phyloP scores from a whole-genome alignment of 306 rosid species.

The Dryas drummondii region DNA sequence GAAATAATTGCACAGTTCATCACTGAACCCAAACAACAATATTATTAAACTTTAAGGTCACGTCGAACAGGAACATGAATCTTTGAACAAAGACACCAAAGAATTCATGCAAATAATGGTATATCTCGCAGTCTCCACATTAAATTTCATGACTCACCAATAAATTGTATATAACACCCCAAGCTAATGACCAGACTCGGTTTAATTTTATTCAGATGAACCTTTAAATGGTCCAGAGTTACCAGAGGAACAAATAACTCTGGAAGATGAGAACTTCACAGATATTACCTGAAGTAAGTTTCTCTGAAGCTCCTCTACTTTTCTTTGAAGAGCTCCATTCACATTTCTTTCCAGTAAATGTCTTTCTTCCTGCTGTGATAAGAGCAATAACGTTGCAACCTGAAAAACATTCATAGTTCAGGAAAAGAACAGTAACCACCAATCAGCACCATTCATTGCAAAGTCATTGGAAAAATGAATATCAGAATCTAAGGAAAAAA shows the following conservation, averaged over 20 bases:
- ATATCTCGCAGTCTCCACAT: not conserved
- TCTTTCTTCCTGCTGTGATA: slow-evolving; percentile 96
- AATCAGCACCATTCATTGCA: not conserved
- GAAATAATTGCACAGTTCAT: slow-evolving; percentile 24
- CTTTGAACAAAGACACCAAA: not conserved
- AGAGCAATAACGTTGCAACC: slow-evolving; percentile 75
- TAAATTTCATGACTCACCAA: not conserved
- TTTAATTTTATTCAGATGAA: not conserved
- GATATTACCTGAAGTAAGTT: slow-evolving; percentile 79
- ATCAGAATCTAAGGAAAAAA: not conserved
- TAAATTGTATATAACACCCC: not conserved
- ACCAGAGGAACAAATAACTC: slow-evolving; percentile 21
- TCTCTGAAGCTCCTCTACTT: slow-evolving; percentile 82
- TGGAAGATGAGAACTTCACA: not conserved
- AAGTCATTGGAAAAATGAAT: not conserved
- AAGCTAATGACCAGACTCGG: not conserved
- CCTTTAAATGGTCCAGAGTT: not conserved
- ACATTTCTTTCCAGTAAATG: slow-evolving; percentile 82
- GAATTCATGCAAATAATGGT: not conserved
- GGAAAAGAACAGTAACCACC: slow-evolving; percentile 12
- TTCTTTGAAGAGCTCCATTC: slow-evolving; percentile 68
- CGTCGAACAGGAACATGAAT: not conserved
- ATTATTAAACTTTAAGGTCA: not conserved
- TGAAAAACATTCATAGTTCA: slow-evolving; percentile 35
- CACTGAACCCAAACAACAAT: slow-evolving; percentile 14